Conservation (phyloP, 2,329 filamentous ascomycete species). For the Exophiala dermatitidis region DNA sequence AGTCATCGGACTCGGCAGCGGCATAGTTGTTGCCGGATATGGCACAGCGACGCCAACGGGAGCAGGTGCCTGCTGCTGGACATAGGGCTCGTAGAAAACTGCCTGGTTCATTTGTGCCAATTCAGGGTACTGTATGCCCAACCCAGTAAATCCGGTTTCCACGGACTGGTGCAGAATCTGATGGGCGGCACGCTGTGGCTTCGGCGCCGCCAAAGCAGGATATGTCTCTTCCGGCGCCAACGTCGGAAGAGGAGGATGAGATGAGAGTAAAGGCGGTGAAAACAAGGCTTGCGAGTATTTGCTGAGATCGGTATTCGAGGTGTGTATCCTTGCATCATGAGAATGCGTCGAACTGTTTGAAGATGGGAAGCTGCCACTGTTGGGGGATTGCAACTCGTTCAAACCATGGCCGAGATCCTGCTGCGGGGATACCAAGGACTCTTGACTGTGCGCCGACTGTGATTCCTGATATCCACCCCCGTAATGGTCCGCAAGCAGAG, state of each 20-base stretch:
- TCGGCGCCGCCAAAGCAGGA: slow-evolving; percentile 19
- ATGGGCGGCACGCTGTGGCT: slow-evolving; percentile 18
- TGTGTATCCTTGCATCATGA: slow-evolving; percentile 9
- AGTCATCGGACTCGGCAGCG: slow-evolving; percentile 25
- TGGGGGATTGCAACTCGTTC: slow-evolving; percentile 33
- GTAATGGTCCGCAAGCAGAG: slow-evolving; percentile 5
- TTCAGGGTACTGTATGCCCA: slow-evolving; percentile 20
- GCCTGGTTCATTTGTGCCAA: slow-evolving; percentile 34
- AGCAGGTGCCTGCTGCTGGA: not conserved
- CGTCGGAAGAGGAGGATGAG: slow-evolving; percentile 31
- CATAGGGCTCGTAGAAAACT: slow-evolving; percentile 28
- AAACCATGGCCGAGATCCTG: slow-evolving; percentile 12
- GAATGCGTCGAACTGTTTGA: slow-evolving; percentile 27
- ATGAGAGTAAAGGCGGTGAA: slow-evolving; percentile 33
- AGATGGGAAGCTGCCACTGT: slow-evolving; percentile 28
- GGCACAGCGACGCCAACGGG: slow-evolving; percentile 15
- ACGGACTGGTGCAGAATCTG: slow-evolving; percentile 18
- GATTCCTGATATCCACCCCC: slow-evolving; percentile 10
- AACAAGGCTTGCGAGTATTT: slow-evolving; percentile 34
- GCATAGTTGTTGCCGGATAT: slow-evolving; percentile 12
- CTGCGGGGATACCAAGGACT: slow-evolving; percentile 21
- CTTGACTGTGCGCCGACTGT: slow-evolving; percentile 31
- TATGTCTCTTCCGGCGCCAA: slow-evolving; percentile 26
- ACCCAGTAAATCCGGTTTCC: slow-evolving; percentile 2
- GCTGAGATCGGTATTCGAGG: slow-evolving; percentile 13